Evolutionary conservation across 768 basidiomycete species (phyloP).

Genomic region (Auricularia cornea): DNA sequence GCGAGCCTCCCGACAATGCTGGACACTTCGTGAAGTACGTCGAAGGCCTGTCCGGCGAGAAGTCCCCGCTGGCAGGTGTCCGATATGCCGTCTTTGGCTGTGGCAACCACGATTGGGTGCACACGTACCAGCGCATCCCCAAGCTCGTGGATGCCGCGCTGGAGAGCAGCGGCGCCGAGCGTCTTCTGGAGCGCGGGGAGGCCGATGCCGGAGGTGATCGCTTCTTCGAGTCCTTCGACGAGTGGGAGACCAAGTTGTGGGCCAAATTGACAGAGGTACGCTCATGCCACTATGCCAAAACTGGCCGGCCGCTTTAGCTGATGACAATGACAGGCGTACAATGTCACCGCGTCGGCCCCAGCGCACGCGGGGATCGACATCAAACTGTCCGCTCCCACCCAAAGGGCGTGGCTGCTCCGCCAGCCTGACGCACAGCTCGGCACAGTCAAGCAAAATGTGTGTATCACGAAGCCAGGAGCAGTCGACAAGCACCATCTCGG

Average conservation of each 20-base stretch:
- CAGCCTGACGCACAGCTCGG: conserved; percentile 33
- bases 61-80: conserved; percentile 21
- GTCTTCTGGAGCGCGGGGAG: conserved; percentile 30
- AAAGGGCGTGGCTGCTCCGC: conserved; percentile 27
- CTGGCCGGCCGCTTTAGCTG: no score
- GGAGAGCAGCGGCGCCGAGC: conserved; percentile 25
- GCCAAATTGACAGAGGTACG: conserved; percentile 19
- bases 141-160: conserved; percentile 31
- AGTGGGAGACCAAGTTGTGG: conserved; percentile 35
- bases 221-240: conserved; percentile 39
- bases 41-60: conserved; percentile 19
- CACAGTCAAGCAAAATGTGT: conserved; percentile 30
- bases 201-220: conserved; percentile 36
- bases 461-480: conserved; percentile 31
- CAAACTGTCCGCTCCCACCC: conserved; percentile 19
- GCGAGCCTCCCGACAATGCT: conserved; percentile 43
- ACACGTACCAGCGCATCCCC: conserved; percentile 40
- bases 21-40: conserved; percentile 37
- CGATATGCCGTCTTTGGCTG: conserved; percentile 41
- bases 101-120: conserved; percentile 42
- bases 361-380: conserved; percentile 19
- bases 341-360: conserved; percentile 9
- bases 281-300: no score
- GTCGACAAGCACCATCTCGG: conserved; percentile 37
- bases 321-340: neutral